Base-by-base conservation (phyloP, 2,329 filamentous ascomycete species). In the Parasarocladium wereldwijsianum region DNA sequence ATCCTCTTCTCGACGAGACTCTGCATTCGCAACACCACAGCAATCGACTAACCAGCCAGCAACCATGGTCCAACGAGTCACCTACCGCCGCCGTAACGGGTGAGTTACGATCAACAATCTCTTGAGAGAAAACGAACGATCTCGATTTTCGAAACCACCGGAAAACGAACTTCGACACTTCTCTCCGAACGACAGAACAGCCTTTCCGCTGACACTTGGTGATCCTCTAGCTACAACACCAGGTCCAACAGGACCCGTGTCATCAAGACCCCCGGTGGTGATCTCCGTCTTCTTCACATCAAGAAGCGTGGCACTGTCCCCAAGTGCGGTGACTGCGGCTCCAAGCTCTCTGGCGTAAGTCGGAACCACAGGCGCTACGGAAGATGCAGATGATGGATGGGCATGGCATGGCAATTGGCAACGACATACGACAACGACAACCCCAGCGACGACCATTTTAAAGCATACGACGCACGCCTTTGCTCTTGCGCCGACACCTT, bases 241-340 rank as follows among this genome's bases (percentile, higher is more conserved):
- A 70, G 70, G 60, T 93, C 83, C 62, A 94, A 98, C 81, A 84
- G 85, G 66, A 87, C 90, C 60, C 81, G 90, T 58, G 72, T 92
- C 54, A 62, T 93, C 64, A 90, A 90, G 76, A 98, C 90, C 47
- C 90, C 92, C 47, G 92, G 90, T 62, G 90, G 90, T 60, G 75
- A 87, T 61, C 77, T 93, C 55, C 78, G 90, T 61, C 78, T 93
- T 58, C 81, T 96, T 51, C 87, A 98, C 79, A 86, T 94, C 72
- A 96, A 96, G 82, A 98, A 98, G 84, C 82, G 78, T 62, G 90
- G 86, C 51, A 93, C 85, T 59, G 81, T 86, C 43, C 90, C 90
- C 58, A 98, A 98, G 75, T 98, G 90, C 61, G 83, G 92, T 74
- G 90, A 98, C 74, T 98, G 92, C 58, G 90, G 90, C 57, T 76